Evolutionary conservation across 2,329 filamentous ascomycete species (phyloP), one percentile per base, ranked within the genome.

Genomic region (Lojkania enalia): DNA sequence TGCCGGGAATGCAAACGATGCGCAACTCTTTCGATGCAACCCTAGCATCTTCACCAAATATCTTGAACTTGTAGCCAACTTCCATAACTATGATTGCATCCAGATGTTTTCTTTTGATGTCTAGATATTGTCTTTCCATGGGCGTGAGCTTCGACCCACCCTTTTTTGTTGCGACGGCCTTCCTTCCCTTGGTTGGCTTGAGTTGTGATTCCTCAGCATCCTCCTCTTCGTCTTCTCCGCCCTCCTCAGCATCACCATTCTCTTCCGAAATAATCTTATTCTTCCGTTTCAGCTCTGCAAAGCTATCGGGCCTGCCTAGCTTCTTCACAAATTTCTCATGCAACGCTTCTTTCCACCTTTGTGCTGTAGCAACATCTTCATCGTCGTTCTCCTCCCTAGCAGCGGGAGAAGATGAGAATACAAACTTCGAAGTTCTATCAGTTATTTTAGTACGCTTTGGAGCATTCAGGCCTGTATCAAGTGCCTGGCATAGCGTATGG

Each of bases 51-150:
- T 97, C 92, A 9, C 94, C 94, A 64, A 96, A 96, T 74, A 99
- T 96, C 23, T 88, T 85, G 72, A 95, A 99, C 67, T 99, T 99
- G 74, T 99, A 99, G 39, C 94, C 94, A 6, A 97, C 94, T 67
- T 99, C 92, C 40, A 97, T 85, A 11, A 97, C 87, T 42, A 99
- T 77, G 15, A 99, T 61, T 0, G 92, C 94, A 64, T 97, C 94
- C 74, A 90, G 80, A 65, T 97, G 85, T 57, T 92, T 88, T 48
- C 84, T 80, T 73, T 99, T 99, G 69, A 99, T 95, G 14, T 95
- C 91, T 4, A 99, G 78, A 46, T 96, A 87, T 61, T 97, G 94
- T 30, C 87, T 81, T 68, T 97, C 91, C 84, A 99, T 87, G 0
- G 94, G 94, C 0, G 94, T 99, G 48, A 99, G 80, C 66, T 96